A percentile compares a stretch with the other conserved stretches of the same genome.
Conservation (phyloP, 106 monocot genomes). For the Dactylorhiza incarnata region DNA sequence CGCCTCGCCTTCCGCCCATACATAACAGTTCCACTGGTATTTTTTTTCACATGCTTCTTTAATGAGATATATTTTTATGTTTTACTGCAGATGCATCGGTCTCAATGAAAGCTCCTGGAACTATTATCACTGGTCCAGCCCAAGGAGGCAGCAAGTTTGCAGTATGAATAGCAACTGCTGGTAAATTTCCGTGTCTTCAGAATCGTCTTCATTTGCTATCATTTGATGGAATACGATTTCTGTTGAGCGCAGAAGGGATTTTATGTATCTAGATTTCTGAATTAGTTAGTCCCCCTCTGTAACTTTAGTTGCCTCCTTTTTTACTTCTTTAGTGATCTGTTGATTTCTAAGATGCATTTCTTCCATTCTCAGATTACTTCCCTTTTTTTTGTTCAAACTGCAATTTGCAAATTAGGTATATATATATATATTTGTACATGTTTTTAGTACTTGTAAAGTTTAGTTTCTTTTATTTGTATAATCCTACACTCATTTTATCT, state of each 20-base stretch:
- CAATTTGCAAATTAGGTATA: background rate
- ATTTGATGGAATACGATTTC: background rate
- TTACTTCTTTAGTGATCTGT: background rate
- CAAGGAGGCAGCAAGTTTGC: background rate
- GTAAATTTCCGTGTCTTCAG: background rate
- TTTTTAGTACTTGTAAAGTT: background rate
- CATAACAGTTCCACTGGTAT: too few species aligned
- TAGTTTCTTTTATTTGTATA: background rate
- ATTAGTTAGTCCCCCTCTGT: background rate
- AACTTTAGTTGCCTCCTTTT: background rate
- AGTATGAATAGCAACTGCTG: background rate
- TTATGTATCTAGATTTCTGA: background rate
- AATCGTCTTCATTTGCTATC: background rate
- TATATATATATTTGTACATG: background rate
- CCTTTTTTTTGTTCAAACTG: background rate
- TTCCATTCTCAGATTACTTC: background rate
- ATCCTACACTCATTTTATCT: background rate
- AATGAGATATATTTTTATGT: background rate
- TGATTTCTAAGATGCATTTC: background rate
- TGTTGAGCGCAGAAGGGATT: background rate
- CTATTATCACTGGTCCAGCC: background rate
- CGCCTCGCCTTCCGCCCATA: too few species aligned
- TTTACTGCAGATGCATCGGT: slow-evolving; percentile 2
- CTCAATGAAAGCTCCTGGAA: background rate
- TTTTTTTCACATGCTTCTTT: background rate